These are phyloP conservation scores for Scutellaria barbata DNA, from an alignment of 257 asterid genomes.

Conservation along the genomic window DNA sequence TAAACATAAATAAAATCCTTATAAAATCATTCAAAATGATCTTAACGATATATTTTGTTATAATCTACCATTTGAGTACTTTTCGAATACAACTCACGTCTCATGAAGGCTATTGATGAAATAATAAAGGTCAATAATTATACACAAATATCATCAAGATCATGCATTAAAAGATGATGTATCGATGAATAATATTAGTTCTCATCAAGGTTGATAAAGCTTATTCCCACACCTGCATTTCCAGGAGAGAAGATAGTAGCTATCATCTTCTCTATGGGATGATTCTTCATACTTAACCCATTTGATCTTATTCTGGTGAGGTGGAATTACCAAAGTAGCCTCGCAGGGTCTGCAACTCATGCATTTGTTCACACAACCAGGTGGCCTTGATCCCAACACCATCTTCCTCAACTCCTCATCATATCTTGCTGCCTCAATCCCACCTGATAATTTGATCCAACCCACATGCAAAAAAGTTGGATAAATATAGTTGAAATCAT, in stretches of 20 bases:
- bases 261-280: conserved; percentile 55
- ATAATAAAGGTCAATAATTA: too few species aligned
- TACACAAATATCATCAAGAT: too few species aligned
- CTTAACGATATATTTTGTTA: too few species aligned
- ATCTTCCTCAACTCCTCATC: conserved; percentile 52
- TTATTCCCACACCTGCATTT: conserved; percentile 74
- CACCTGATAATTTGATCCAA: conserved; percentile 32
- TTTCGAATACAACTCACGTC: too few species aligned
- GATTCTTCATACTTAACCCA: not conserved
- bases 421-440: conserved; percentile 26
- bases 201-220: conserved; percentile 54
- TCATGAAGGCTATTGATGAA: too few species aligned
- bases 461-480: not conserved
- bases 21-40: too few species aligned
- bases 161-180: not conserved
- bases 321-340: conserved; percentile 67
- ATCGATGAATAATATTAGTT: not conserved
- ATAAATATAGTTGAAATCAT: not conserved
- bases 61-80: too few species aligned
- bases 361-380: conserved; percentile 69
- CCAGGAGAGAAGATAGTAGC: conserved; percentile 79
- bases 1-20: too few species aligned
- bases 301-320: conserved; percentile 37
- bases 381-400: conserved; percentile 75
- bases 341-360: conserved; percentile 72